Percentiles rank a stretch among this genome's conserved stretches.
phyloP scores from a whole-genome alignment of 805 yeast genomes.

The Saccharomycopsis selenospora region DNA sequence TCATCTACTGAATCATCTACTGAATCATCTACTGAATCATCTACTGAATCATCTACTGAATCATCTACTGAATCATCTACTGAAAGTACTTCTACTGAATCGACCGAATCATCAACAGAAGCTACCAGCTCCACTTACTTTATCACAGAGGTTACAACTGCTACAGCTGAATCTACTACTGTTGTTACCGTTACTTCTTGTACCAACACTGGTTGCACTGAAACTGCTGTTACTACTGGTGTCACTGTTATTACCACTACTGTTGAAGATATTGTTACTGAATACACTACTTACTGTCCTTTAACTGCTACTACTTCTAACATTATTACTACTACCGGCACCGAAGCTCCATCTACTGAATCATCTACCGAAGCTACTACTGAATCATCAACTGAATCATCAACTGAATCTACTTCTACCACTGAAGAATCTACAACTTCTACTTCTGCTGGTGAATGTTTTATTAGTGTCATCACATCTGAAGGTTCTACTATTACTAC shows the following conservation, averaged over 20 bases:
- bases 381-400: neutral
- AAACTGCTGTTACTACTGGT: constrained; percentile 24
- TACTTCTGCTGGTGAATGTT: neutral
- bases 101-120: neutral
- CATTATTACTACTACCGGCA: neutral
- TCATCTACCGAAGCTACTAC: neutral
- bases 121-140: neutral
- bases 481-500: constrained; percentile 2
- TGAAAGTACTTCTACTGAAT: neutral
- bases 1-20: neutral
- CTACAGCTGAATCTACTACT: constrained; percentile 22
- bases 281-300: constrained; percentile 27
- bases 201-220: constrained; percentile 19
- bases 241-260: constrained; percentile 24
- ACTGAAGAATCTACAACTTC: neutral
- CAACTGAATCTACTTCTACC: neutral
- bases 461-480: neutral
- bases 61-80: neutral
- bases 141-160: constrained; percentile 25
- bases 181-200: constrained; percentile 22
- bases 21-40: neutral
- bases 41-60: neutral
- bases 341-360: no score
- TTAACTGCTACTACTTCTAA: constrained; percentile 10
- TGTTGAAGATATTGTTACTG: constrained; percentile 23